Base-by-base conservation (phyloP, 352 stramenopile genomes). In the Phytophthora ramorum region DNA sequence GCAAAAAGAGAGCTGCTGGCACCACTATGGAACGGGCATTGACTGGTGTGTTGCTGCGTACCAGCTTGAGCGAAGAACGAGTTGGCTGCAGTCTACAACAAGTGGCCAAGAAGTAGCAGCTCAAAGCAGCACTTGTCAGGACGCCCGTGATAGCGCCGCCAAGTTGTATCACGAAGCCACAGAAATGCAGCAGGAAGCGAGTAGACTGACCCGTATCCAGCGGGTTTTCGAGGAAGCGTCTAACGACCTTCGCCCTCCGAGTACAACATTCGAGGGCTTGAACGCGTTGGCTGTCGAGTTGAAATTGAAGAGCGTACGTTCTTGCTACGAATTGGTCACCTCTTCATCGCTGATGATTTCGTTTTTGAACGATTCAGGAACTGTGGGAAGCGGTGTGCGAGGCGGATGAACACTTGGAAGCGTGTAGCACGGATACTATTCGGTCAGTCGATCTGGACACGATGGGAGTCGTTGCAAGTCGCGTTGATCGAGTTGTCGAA, bases 341-440 rank as follows among this genome's bases (percentile, higher is more conserved):
- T 19, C 8, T 48, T 28, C 4, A n/a, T 14, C 16, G n/a, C 8
- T 40, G 3, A 58, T 47, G 4, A 53, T 47, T 34, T 7, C 30
- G 45, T 55, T 51, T 14, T 44, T 32, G 34, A 24, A 45, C 58
- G 1, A 1, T 63, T 8, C 12, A 82, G 71, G 78, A 89, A 45
- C 32, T 93, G 0, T 93, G 83, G 85, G 54, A 85, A 13, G 73
- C 78, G 0, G 70, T 92, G 2, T 82, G 78, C 32, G 70, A 79
- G 24, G 68, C 70, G 0, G 79, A 89, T 51, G 66, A 79, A 8
- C 78, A 90, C 26, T 47, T 92, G 6, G 52, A 57, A 2, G 45
- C 24, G 0, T 82, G 66, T 32, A 75, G 76, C 13, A 53, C 60
- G 1, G 71, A 84, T 9, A 80, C 78, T 0, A 57, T 93, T 7